Evolutionary conservation across 1,139 yeast species (phyloP).

Genomic region (Pneumocystis sp.): DNA sequence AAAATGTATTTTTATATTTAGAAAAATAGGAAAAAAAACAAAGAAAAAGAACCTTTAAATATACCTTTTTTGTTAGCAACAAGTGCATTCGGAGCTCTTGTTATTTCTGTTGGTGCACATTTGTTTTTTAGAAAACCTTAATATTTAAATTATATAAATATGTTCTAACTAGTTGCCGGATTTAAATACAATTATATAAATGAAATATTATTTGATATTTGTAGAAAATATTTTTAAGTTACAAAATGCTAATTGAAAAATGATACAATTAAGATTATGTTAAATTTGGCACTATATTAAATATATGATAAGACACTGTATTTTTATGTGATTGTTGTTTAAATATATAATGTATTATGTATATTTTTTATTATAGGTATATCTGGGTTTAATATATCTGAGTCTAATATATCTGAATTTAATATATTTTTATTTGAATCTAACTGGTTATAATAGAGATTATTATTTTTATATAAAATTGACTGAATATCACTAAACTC

Average conservation of each 20-base stretch:
- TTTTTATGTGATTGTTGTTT: neutral
- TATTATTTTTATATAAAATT: neutral
- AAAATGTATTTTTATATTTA: neutral
- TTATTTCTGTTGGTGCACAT: slow-evolving; percentile 46
- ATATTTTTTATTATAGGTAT: neutral
- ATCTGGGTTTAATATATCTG: neutral
- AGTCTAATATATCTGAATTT: neutral
- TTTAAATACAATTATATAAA: neutral
- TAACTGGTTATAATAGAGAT: neutral
- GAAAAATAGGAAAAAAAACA: slow-evolving; percentile 38
- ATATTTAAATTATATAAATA: slow-evolving; percentile 13
- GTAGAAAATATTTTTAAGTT: neutral
- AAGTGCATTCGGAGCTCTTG: slow-evolving; percentile 44
- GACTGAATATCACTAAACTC: neutral
- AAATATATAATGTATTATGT: neutral
- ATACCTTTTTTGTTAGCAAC: slow-evolving; percentile 33
- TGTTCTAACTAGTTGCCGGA: neutral
- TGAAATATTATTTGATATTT: neutral
- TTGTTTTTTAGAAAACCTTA: slow-evolving; percentile 35
- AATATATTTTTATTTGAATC: neutral
- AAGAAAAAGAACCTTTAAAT: slow-evolving; percentile 37
- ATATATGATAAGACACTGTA: no score
- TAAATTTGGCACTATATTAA: no score
- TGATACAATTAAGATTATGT: no score
- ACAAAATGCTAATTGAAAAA: neutral